Base-by-base conservation (phyloP, 1,139 yeast species). In the Pichiaceae sp. region DNA sequence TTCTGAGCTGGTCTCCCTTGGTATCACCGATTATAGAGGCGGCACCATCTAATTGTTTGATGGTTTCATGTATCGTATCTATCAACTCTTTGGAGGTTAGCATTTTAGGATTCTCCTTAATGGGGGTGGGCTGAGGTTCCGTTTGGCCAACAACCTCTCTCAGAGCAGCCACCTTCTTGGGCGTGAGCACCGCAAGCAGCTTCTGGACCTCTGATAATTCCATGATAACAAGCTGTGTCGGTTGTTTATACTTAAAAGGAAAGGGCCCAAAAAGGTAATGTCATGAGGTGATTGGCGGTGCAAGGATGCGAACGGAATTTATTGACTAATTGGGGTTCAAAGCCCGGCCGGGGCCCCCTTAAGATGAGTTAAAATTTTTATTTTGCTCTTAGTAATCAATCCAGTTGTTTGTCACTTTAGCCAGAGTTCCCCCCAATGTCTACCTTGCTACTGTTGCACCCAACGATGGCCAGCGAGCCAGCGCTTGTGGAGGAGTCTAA, bases 391-490 rank as follows among this genome's bases (percentile, higher is more conserved):
- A n/a, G n/a, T n/a, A n/a, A n/a, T n/a, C n/a, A n/a, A n/a, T n/a
- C n/a, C n/a, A n/a, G n/a, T n/a, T n/a, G n/a, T n/a, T n/a, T n/a
- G n/a, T n/a, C n/a, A n/a, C n/a, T n/a, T n/a, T n/a, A n/a, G n/a
- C n/a, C 11, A 21, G 24, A 21, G 24, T 7, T 21, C 7, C 11
- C 11, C 24, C 7, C 24, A 7, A 21, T 21, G 24, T 35, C 41
- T 4, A 44, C 52, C 23, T 58, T 80, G 37, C 61, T 82, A 32
- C 64, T 83, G 38, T 67, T 83, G 36, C 89, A 82, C 49, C 91
- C 93, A 11, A 77, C 84, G 4, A 71, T 77, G 37, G 87, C 83
- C 4, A 73, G 84, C 0, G 70, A 75, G 32, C 79, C 78, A 26
- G 63, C 59, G 17, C 42, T 57, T 29, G 75, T 78, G 18, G 69